phyloP scores from a whole-genome alignment of 2,329 filamentous ascomycete genomes.

The Aspergillus chevalieri region DNA sequence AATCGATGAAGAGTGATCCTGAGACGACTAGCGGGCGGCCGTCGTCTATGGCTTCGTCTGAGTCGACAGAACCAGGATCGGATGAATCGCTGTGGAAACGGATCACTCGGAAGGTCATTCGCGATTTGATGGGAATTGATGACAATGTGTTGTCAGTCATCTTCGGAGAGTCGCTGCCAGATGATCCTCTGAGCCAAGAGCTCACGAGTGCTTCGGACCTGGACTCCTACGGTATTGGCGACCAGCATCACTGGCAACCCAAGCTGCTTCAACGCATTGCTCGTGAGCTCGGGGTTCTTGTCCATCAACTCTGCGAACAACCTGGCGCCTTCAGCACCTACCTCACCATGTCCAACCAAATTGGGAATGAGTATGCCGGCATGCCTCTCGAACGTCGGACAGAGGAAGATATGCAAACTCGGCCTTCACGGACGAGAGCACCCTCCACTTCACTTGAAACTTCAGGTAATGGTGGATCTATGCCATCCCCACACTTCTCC shows the following conservation, averaged over 20 bases:
- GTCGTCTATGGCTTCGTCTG: conserved; percentile 23
- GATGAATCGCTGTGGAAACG: conserved; percentile 69
- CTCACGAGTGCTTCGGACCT: conserved; percentile 22
- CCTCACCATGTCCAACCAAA: conserved; percentile 54
- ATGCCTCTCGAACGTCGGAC: conserved; percentile 48
- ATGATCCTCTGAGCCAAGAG: conserved; percentile 27
- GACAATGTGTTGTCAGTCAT: conserved; percentile 78
- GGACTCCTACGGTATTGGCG: conserved; percentile 18
- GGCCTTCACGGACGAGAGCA: conserved; percentile 4
- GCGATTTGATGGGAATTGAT: conserved; percentile 85
- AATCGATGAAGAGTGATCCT: conserved; percentile 18
- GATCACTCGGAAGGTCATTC: conserved; percentile 78
- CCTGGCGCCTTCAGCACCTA: conserved; percentile 87
- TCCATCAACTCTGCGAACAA: conserved; percentile 77
- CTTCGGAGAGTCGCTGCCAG: conserved; percentile 70
- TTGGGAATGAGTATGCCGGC: conserved; percentile 69
- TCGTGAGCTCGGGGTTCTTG: conserved; percentile 74
- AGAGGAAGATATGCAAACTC: conserved; percentile 17
- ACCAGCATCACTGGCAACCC: conserved; percentile 46
- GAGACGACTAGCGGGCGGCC: conserved; percentile 50
- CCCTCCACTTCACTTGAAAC: conserved; percentile 10
- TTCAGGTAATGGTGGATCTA: conserved; percentile 18
- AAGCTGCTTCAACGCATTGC: conserved; percentile 78
- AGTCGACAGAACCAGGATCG: conserved; percentile 39
- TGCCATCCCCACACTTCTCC: conserved; percentile 41